phyloP scores from a whole-genome alignment of 495 filamentous ascomycete genomes.

The Daldinia vernicosa region DNA sequence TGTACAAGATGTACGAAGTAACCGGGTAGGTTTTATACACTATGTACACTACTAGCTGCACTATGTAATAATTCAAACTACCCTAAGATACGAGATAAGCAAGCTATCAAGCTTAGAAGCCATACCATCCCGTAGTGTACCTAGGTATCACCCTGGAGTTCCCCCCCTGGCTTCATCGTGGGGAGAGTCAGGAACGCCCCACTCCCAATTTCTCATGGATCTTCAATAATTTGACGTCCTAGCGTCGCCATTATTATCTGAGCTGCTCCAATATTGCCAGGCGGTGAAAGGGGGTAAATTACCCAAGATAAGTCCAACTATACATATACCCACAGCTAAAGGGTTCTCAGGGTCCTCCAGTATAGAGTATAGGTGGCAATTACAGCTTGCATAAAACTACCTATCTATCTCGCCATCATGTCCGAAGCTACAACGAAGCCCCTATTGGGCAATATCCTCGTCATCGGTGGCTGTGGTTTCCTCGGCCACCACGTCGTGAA shows the following conservation, averaged over 20 bases:
- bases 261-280: conserved; percentile 30
- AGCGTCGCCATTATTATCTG: conserved; percentile 1
- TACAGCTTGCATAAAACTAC: not conserved
- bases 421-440: conserved; percentile 45
- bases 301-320: not conserved
- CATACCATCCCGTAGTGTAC: not conserved
- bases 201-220: conserved; percentile 21
- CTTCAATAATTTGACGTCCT: conserved; percentile 11
- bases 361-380: no score
- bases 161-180: conserved; percentile 15
- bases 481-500: conserved; percentile 75
- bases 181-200: conserved; percentile 30
- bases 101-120: not conserved
- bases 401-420: conserved; percentile 7
- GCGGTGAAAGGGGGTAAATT: conserved; percentile 27
- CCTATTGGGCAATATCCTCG: conserved; percentile 65
- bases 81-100: not conserved
- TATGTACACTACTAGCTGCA: no score
- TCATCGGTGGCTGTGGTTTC: conserved; percentile 77
- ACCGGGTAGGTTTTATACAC: no score
- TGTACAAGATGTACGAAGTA: not conserved
- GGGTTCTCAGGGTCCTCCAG: not conserved
- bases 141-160: conserved; percentile 3
- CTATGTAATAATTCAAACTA: not conserved
- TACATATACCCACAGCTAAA: not conserved